Evolutionary conservation across 306 rosid species (phyloP).

Genomic region (Sindora glabra): DNA sequence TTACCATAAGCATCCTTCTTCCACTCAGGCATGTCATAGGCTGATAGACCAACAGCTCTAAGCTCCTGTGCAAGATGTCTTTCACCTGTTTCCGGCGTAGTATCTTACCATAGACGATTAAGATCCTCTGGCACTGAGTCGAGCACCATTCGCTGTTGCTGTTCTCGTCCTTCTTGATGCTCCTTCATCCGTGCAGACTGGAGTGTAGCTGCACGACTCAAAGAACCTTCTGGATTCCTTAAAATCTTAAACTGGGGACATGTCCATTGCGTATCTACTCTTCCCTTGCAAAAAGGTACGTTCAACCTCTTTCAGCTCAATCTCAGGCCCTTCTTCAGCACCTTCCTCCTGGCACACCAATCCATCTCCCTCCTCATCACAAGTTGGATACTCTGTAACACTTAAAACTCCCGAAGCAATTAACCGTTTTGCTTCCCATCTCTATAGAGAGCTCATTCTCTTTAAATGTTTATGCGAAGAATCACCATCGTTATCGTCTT

Average conservation of each 20-base stretch:
- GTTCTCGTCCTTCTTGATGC: slow-evolving; percentile 59
- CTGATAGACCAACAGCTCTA: slow-evolving; percentile 50
- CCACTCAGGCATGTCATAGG: slow-evolving; percentile 59
- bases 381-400: slow-evolving; percentile 37
- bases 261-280: slow-evolving; percentile 39
- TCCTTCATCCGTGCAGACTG: slow-evolving; percentile 56
- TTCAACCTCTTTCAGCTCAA: slow-evolving; percentile 48
- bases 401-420: slow-evolving; percentile 45
- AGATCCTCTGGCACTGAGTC: slow-evolving; percentile 58
- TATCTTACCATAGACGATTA: slow-evolving; percentile 61
- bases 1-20: slow-evolving; percentile 56
- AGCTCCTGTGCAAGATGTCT: slow-evolving; percentile 62
- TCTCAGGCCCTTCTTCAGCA: slow-evolving; percentile 50
- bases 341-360: slow-evolving; percentile 43
- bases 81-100: slow-evolving; percentile 57
- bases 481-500: slow-evolving; percentile 16
- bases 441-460: slow-evolving; percentile 58
- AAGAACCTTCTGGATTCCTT: slow-evolving; percentile 53
- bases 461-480: slow-evolving; percentile 45
- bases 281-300: slow-evolving; percentile 48
- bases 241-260: slow-evolving; percentile 57
- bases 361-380: slow-evolving; percentile 48
- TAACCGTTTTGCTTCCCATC: slow-evolving; percentile 49
- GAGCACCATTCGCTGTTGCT: slow-evolving; percentile 51
- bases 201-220: slow-evolving; percentile 56